These are phyloP conservation scores for Coniella lustricola DNA, from an alignment of 2,329 filamentous ascomycete genomes.

Conservation along the genomic window DNA sequence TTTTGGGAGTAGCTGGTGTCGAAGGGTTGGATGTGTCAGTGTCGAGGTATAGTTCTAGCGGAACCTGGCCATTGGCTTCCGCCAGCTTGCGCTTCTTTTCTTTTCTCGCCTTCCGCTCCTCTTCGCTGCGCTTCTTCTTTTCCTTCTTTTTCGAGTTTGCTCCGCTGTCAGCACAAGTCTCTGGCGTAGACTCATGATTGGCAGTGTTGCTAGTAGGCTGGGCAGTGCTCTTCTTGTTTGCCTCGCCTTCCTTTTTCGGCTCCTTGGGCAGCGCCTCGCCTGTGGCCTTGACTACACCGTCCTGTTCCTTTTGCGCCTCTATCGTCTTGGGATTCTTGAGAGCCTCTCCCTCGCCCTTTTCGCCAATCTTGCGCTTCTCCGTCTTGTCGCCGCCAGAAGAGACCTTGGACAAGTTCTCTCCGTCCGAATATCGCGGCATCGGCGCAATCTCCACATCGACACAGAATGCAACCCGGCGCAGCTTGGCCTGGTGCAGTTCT, in stretches of 20 bases:
- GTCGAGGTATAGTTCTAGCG: slow-evolving; percentile 72
- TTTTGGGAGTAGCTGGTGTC: slow-evolving; percentile 32
- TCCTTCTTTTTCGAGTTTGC: slow-evolving; percentile 67
- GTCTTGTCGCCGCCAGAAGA: slow-evolving; percentile 46
- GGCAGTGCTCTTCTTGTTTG: slow-evolving; percentile 20
- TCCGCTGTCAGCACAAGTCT: not conserved
- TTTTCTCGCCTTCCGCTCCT: slow-evolving; percentile 85
- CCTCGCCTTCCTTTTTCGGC: slow-evolving; percentile 28
- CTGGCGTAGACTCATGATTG: slow-evolving; percentile 5
- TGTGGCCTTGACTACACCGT: slow-evolving; percentile 35
- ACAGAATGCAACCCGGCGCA: slow-evolving; percentile 86
- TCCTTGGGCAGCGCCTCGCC: slow-evolving; percentile 34
- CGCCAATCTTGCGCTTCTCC: slow-evolving; percentile 56
- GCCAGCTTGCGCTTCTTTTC: slow-evolving; percentile 80
- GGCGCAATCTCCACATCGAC: slow-evolving; percentile 97
- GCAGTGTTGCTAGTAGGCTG: not conserved
- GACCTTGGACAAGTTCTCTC: slow-evolving; percentile 36
- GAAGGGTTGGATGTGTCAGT: slow-evolving; percentile 47
- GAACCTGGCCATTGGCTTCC: slow-evolving; percentile 79
- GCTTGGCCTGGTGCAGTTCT: slow-evolving; percentile 72
- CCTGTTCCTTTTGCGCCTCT: slow-evolving; percentile 48
- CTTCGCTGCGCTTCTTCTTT: slow-evolving; percentile 92
- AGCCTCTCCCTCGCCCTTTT: slow-evolving; percentile 68
- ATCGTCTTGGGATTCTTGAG: slow-evolving; percentile 58
- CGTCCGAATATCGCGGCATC: slow-evolving; percentile 68